Conservation (phyloP, 805 yeast genomes). For the Dipodascopsis tothii region DNA sequence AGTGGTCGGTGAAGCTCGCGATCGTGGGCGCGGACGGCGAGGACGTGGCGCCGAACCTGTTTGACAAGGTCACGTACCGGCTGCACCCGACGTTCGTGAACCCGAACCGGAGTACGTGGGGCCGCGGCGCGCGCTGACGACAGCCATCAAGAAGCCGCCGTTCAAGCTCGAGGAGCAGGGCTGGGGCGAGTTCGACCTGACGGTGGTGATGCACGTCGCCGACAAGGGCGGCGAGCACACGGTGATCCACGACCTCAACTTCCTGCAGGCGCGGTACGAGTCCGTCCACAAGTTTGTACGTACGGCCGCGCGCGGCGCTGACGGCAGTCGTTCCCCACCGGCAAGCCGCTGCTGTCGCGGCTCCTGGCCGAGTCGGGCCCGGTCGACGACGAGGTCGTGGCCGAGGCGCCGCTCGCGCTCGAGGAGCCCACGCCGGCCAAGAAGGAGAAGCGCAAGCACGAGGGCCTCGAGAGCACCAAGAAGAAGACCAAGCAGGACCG, state of each 20-base stretch:
- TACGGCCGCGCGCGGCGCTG: background rate
- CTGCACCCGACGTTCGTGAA: slow-evolving; percentile 91
- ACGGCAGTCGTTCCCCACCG: slow-evolving; percentile 54
- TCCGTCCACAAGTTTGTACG: slow-evolving; percentile 60
- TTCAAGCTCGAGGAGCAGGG: slow-evolving; percentile 87
- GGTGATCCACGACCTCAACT: slow-evolving; percentile 82
- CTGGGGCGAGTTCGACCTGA: slow-evolving; percentile 96
- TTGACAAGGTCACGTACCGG: slow-evolving; percentile 87
- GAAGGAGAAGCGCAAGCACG: slow-evolving; percentile 37
- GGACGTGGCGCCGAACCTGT: slow-evolving; percentile 75
- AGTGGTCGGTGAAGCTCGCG: slow-evolving; percentile 76
- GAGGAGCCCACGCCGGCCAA: slow-evolving; percentile 19
- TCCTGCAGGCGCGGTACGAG: slow-evolving; percentile 64
- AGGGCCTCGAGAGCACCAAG: slow-evolving; percentile 27
- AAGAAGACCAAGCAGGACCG: slow-evolving; percentile 38
- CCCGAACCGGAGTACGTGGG: slow-evolving; percentile 52
- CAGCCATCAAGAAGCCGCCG: slow-evolving; percentile 67
- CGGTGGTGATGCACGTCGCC: slow-evolving; percentile 62
- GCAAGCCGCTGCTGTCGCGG: slow-evolving; percentile 62
- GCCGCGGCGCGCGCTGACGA: background rate
- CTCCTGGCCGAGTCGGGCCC: slow-evolving; percentile 76
- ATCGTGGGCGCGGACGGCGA: slow-evolving; percentile 73
- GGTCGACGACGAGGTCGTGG: slow-evolving; percentile 49
- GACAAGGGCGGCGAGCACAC: slow-evolving; percentile 88
- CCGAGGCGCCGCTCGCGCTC: slow-evolving; percentile 19